These are phyloP conservation scores for Candida khao-thaluensis DNA, from an alignment of 805 yeast genomes.

Conservation along the genomic window DNA sequence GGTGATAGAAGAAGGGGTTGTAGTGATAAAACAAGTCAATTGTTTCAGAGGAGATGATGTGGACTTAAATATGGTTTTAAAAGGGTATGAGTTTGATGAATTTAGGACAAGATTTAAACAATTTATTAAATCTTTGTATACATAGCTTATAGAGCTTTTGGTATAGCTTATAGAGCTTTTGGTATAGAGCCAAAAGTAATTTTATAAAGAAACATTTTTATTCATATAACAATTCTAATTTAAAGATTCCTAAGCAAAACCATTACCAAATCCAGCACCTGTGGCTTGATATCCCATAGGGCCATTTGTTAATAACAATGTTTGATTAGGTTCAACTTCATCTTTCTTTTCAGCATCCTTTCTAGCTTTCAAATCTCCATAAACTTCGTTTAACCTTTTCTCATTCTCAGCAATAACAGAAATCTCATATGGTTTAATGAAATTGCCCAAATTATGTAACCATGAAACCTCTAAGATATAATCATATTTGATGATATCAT, in stretches of 20 bases:
- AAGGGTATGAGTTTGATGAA: slow-evolving; percentile 1
- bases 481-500: slow-evolving; percentile 75
- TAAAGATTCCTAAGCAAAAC: no score
- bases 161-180: no score
- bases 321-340: slow-evolving; percentile 55
- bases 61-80: not conserved
- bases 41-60: not conserved
- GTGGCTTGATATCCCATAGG: slow-evolving; percentile 65
- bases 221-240: slow-evolving; percentile 2
- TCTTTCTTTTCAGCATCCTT: slow-evolving; percentile 53
- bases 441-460: slow-evolving; percentile 81
- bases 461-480: slow-evolving; percentile 87
- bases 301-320: slow-evolving; percentile 82
- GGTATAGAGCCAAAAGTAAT: no score
- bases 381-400: slow-evolving; percentile 59
- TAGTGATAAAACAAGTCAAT: not conserved
- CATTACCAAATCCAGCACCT: slow-evolving; percentile 68
- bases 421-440: slow-evolving; percentile 88
- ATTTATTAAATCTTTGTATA: not conserved
- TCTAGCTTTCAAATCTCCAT: slow-evolving; percentile 69
- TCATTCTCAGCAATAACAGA: slow-evolving; percentile 80
- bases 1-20: not conserved
- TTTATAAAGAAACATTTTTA: slow-evolving; percentile 6
- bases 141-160: no score
- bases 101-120: not conserved